Percentiles rank a stretch among this genome's conserved stretches.
phyloP scores from a whole-genome alignment of 192 early-diverging fungal species.

The Mortierella hygrophila region DNA sequence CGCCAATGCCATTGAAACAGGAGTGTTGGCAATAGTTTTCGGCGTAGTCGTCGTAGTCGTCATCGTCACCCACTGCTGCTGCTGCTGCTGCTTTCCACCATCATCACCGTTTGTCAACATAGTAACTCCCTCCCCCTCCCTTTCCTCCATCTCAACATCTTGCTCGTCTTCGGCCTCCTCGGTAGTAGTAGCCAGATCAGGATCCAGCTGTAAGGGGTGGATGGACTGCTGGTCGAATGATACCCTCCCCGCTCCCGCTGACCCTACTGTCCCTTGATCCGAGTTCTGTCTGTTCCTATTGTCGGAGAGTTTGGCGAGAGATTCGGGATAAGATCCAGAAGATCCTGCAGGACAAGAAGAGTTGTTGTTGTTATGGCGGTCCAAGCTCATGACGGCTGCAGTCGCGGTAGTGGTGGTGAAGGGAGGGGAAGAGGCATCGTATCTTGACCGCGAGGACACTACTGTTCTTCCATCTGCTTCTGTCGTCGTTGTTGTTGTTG shows the following conservation, averaged over 20 bases:
- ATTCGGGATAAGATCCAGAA: not conserved
- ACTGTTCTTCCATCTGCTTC: slow-evolving; percentile 1
- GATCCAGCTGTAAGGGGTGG: slow-evolving; percentile 39
- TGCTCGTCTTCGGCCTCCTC: not conserved
- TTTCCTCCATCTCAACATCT: not conserved
- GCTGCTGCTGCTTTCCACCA: not conserved
- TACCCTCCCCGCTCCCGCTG: slow-evolving; percentile 12
- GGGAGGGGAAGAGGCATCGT: not conserved
- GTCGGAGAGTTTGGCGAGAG: not conserved
- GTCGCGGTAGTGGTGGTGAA: not conserved
- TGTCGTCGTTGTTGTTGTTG: not conserved
- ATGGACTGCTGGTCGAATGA: slow-evolving; percentile 42
- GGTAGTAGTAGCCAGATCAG: slow-evolving; percentile 14
- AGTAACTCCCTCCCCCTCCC: not conserved
- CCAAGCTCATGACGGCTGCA: not conserved
- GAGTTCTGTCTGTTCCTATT: not conserved
- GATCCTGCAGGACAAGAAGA: not conserved
- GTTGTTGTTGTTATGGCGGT: not conserved
- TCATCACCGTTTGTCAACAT: not conserved
- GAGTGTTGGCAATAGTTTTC: not conserved
- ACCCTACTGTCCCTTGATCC: not conserved
- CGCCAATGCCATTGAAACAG: not conserved
- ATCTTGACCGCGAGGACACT: not conserved
- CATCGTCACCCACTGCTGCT: no score
- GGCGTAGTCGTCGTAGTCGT: not conserved